Conservation (phyloP, 2,329 filamentous ascomycete species). For the Verticillium albo-atrum region DNA sequence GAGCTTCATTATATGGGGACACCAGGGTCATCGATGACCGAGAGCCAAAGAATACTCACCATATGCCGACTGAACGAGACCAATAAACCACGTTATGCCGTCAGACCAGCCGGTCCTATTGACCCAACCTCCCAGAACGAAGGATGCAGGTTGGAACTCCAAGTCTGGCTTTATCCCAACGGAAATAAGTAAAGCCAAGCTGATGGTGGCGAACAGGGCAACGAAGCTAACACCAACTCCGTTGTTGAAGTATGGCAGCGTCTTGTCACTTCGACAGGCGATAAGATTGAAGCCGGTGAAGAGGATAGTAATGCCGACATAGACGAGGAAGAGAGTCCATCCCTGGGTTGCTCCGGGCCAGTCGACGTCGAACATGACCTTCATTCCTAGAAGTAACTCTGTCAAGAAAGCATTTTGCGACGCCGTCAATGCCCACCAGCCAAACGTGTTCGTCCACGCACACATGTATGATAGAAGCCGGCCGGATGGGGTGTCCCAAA, state of each 20-base stretch:
- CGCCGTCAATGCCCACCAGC: slow-evolving; percentile 40
- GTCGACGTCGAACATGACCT: slow-evolving; percentile 43
- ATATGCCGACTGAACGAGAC: background rate
- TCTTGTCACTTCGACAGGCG: slow-evolving; percentile 35
- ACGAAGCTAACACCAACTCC: slow-evolving; percentile 21
- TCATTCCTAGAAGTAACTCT: slow-evolving; percentile 51
- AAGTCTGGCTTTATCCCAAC: slow-evolving; percentile 19
- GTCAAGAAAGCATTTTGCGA: slow-evolving; percentile 55
- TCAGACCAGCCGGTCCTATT: slow-evolving; percentile 25
- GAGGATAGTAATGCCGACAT: slow-evolving; percentile 28
- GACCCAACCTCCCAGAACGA: slow-evolving; percentile 25
- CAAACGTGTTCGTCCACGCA: slow-evolving; percentile 38
- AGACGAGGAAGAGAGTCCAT: slow-evolving; percentile 52
- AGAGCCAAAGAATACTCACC: slow-evolving; percentile 5
- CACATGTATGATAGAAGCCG: background rate
- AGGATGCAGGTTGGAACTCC: slow-evolving; percentile 26
- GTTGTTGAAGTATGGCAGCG: slow-evolving; percentile 30
- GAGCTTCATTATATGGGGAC: slow-evolving; percentile 17
- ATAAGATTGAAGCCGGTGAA: slow-evolving; percentile 28
- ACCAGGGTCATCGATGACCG: background rate
- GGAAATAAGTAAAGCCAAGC: slow-evolving; percentile 23
- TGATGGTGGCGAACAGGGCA: slow-evolving; percentile 19
- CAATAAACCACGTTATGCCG: slow-evolving; percentile 23
- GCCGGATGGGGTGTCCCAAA: background rate
- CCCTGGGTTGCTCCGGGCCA: slow-evolving; percentile 39